Percentiles rank a stretch among this genome's conserved stretches.
phyloP scores from a whole-genome alignment of 2,329 filamentous ascomycete genomes.

The Hypoxylon sp. region DNA sequence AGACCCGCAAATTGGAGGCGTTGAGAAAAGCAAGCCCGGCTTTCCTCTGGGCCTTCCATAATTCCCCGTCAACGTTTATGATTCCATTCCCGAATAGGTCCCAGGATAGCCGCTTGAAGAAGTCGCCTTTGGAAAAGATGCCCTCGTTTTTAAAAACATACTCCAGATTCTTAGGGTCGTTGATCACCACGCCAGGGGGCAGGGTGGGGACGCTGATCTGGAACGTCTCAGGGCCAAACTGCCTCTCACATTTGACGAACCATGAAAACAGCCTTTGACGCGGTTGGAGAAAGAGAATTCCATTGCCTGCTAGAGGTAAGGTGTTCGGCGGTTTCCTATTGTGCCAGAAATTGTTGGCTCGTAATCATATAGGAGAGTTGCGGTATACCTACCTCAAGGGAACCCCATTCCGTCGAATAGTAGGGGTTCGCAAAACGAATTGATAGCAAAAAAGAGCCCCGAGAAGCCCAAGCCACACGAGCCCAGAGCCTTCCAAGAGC shows the following conservation, averaged over 20 bases:
- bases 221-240: slow-evolving; percentile 71
- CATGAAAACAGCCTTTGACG: slow-evolving; percentile 72
- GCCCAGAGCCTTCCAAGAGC: slow-evolving; percentile 41
- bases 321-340: slow-evolving; percentile 64
- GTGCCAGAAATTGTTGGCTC: slow-evolving; percentile 7
- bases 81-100: slow-evolving; percentile 76
- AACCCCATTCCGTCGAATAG: slow-evolving; percentile 50
- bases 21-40: slow-evolving; percentile 72
- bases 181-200: slow-evolving; percentile 73
- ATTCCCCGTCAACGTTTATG: slow-evolving; percentile 74
- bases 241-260: slow-evolving; percentile 70
- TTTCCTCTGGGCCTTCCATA: slow-evolving; percentile 73
- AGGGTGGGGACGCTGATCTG: slow-evolving; percentile 73
- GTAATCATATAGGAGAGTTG: neutral
- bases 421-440: slow-evolving; percentile 44
- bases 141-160: slow-evolving; percentile 72
- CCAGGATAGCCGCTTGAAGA: slow-evolving; percentile 71
- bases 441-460: slow-evolving; percentile 44
- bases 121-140: slow-evolving; percentile 71
- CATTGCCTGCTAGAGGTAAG: slow-evolving; percentile 70
- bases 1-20: slow-evolving; percentile 66
- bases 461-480: slow-evolving; percentile 41
- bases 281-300: slow-evolving; percentile 70
- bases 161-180: slow-evolving; percentile 72
- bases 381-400: slow-evolving; percentile 51